phyloP scores from a whole-genome alignment of 768 basidiomycete genomes.

The Xerocomus spinulosus region DNA sequence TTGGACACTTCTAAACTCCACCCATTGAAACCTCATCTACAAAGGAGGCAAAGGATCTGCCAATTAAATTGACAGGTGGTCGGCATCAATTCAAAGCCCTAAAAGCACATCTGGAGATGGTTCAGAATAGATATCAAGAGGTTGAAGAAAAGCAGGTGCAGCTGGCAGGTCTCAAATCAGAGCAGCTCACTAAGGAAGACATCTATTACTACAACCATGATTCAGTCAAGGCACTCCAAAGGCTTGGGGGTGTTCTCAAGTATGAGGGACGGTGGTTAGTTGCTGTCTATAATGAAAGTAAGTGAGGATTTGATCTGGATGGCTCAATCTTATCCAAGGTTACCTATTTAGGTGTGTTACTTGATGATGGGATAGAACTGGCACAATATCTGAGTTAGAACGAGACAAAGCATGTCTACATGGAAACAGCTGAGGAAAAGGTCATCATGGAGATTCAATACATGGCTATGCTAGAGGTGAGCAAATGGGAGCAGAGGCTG shows the following conservation, averaged over 20 bases:
- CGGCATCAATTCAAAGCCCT: neutral
- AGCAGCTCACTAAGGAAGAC: neutral
- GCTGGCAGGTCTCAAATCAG: neutral
- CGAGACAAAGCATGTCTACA: slow-evolving; percentile 7
- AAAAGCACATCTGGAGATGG: neutral
- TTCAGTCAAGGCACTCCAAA: neutral
- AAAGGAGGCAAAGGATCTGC: no score
- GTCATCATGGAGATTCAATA: slow-evolving; percentile 10
- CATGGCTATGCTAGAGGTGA: neutral
- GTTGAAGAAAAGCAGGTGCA: neutral
- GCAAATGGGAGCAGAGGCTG: neutral
- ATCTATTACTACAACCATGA: neutral
- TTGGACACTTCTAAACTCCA: neutral
- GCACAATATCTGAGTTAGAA: slow-evolving; percentile 10
- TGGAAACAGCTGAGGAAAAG: slow-evolving; percentile 8
- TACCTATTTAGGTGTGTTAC: neutral
- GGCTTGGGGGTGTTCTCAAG: neutral
- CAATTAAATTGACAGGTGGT: neutral
- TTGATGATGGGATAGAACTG: neutral
- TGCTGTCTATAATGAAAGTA: neutral
- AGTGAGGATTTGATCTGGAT: neutral
- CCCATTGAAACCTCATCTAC: no score
- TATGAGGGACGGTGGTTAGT: neutral
- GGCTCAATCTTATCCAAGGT: neutral
- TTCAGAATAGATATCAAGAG: neutral